These are phyloP conservation scores for Penicillium sp. DNA, from an alignment of 2,329 filamentous ascomycete genomes.

Conservation along the genomic window DNA sequence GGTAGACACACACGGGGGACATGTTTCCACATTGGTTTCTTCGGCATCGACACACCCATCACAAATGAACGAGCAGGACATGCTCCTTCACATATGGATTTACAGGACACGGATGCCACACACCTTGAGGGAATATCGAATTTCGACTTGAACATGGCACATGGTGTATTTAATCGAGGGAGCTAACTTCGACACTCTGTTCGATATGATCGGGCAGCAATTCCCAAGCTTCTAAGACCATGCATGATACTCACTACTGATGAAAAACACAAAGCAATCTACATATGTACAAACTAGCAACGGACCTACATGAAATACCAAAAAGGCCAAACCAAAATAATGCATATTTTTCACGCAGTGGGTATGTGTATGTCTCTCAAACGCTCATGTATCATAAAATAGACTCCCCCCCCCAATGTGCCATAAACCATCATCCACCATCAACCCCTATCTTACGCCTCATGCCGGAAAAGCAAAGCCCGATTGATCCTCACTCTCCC, in stretches of 20 bases:
- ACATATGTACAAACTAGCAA: background rate
- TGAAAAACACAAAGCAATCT: background rate
- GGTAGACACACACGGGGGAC: constrained; percentile 1
- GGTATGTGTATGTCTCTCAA: background rate
- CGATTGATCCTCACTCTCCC: constrained; percentile 3
- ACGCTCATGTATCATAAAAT: background rate
- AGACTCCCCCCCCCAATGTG: background rate
- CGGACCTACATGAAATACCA: background rate
- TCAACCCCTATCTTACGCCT: background rate
- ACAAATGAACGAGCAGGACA: background rate
- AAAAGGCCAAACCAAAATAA: background rate
- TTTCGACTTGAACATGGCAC: constrained; percentile 33
- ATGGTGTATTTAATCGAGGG: constrained; percentile 35
- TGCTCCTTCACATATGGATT: constrained; percentile 3
- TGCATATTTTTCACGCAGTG: background rate
- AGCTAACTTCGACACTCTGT: constrained; percentile 31
- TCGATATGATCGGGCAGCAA: constrained; percentile 33
- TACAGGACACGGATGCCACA: constrained; percentile 5
- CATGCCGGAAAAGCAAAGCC: background rate
- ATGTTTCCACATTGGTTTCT: background rate
- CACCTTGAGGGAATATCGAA: constrained; percentile 17
- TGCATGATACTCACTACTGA: background rate
- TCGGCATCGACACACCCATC: background rate
- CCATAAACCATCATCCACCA: background rate
- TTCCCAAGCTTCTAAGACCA: constrained; percentile 28